Base-by-base conservation (phyloP, 192 early-diverging fungal genomes). In the Umbelopsis isabellina region DNA sequence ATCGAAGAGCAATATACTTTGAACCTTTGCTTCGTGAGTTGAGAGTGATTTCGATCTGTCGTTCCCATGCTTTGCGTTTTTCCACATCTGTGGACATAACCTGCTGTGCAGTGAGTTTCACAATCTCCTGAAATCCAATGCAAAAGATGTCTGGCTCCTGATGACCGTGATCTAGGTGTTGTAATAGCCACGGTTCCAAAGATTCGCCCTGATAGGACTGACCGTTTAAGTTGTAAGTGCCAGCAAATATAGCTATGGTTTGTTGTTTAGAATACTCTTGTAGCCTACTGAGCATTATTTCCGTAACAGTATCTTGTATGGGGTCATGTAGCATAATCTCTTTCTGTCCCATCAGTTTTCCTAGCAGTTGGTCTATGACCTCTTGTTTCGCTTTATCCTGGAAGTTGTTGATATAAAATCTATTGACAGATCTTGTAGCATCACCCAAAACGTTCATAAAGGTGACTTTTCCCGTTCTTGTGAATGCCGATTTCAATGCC, bases 101-200 rank as follows among this genome's bases (percentile, higher is more conserved):
- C 72, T 88, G 87, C 69, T 85, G 85, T 2, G 87, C 80, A 18
- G 79, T 94, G 49, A 99, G 78, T 76, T 97, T 91, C n/a, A 99
- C 96, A 25, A 99, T 89, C 74, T 99, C 98, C 74, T 99, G 96
- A 58, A 98, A 92, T 13, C 95, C 97, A 73, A 98, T 89, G 1
- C 90, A 91, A 27, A 89, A 85, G 20, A 98, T 72, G 69, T 99
- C 91, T 0, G 97, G 95, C 3, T 83, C 80, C 16, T 75, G 72
- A 12, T 70, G 25, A 45, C 46, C 44, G 16, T 83, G 69, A 68
- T 72, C 45, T 49, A 72, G 71, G 51, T 80, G 79, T 11, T 82
- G 74, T 21, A 77, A 74, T 5, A 94, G 74, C 94, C 94, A 95
- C 12, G 82, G 69, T 13, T 84, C 83, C 20, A 94, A 65, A 3